phyloP scores from a whole-genome alignment of 1,284 basidiomycete species.

The Ganoderma leucocontextum region DNA sequence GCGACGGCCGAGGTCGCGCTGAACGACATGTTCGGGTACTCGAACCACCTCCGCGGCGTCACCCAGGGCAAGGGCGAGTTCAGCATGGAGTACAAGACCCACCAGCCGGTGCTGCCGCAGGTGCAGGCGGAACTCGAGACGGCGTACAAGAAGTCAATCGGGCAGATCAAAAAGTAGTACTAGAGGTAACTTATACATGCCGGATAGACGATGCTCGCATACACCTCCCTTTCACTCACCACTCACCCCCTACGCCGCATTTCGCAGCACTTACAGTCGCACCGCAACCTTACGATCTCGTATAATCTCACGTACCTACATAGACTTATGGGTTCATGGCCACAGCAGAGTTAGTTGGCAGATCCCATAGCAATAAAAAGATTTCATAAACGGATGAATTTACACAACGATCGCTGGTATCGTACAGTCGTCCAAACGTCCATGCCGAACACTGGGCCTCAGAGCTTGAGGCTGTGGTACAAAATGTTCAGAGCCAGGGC shows the following conservation, averaged over 20 bases:
- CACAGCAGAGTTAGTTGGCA: neutral
- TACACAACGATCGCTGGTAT: neutral
- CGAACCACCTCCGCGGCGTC: constrained; percentile 88
- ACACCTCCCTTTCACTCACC: constrained; percentile 4
- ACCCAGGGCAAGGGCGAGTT: constrained; percentile 98
- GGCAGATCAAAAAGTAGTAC: constrained; percentile 62
- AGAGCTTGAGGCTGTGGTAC: neutral
- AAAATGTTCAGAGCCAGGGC: constrained; percentile 50
- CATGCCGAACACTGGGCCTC: neutral
- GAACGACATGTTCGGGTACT: constrained; percentile 99
- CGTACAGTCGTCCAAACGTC: neutral
- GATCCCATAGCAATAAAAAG: constrained; percentile 15
- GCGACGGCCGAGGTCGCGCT: constrained; percentile 91
- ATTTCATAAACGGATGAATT: neutral
- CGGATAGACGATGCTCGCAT: neutral
- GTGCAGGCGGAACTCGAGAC: constrained; percentile 85
- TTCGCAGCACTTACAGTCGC: neutral
- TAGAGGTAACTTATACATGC: constrained; percentile 4
- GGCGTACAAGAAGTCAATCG: constrained; percentile 57
- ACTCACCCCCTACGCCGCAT: constrained; percentile 1
- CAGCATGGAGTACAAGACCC: constrained; percentile 96
- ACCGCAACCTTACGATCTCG: constrained; percentile 22
- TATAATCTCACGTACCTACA: constrained; percentile 24
- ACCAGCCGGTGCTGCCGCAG: constrained; percentile 89
- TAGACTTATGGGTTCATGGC: constrained; percentile 18